These are phyloP conservation scores for Insectozyma bohioensis DNA, from an alignment of 1,139 yeast genomes.

Conservation along the genomic window DNA sequence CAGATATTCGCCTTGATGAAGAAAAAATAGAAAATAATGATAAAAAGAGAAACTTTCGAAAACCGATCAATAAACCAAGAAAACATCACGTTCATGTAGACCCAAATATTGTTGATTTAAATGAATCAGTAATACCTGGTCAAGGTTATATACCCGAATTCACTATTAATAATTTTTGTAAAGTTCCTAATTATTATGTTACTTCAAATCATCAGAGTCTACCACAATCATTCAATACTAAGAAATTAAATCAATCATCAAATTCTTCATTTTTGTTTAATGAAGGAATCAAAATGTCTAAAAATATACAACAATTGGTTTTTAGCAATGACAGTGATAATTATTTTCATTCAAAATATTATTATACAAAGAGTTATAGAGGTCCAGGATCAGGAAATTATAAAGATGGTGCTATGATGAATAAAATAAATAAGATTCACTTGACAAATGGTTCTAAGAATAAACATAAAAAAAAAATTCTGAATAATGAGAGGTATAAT, in stretches of 20 bases:
- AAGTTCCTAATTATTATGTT: conserved; percentile 44
- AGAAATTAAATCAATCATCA: conserved; percentile 20
- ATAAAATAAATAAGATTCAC: conserved; percentile 37
- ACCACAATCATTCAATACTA: conserved; percentile 17
- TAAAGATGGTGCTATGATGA: conserved; percentile 45
- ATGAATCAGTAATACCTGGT: conserved; percentile 45
- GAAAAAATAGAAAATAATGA: conserved; percentile 6
- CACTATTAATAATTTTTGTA: conserved; percentile 40
- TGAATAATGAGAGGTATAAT: conserved; percentile 21
- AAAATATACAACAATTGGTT: conserved; percentile 37
- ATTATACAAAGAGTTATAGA: conserved; percentile 40
- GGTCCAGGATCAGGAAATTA: conserved; percentile 52
- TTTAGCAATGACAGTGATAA: conserved; percentile 38
- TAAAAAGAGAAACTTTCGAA: conserved; percentile 18
- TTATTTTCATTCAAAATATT: conserved; percentile 37
- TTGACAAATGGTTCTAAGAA: conserved; percentile 17
- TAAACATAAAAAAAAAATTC: conserved; percentile 17
- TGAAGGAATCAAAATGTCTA: conserved; percentile 27
- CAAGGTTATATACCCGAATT: conserved; percentile 49
- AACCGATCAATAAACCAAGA: conserved; percentile 32
- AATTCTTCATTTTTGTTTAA: conserved; percentile 24
- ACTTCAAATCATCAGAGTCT: conserved; percentile 26
- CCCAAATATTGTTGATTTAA: conserved; percentile 40
- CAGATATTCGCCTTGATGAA: conserved; percentile 23
- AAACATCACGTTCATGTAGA: conserved; percentile 36